Percentiles rank a stretch among this genome's conserved stretches.
Conservation (phyloP, 2,329 filamentous ascomycete species). For the Sporothrix variecibatus region DNA sequence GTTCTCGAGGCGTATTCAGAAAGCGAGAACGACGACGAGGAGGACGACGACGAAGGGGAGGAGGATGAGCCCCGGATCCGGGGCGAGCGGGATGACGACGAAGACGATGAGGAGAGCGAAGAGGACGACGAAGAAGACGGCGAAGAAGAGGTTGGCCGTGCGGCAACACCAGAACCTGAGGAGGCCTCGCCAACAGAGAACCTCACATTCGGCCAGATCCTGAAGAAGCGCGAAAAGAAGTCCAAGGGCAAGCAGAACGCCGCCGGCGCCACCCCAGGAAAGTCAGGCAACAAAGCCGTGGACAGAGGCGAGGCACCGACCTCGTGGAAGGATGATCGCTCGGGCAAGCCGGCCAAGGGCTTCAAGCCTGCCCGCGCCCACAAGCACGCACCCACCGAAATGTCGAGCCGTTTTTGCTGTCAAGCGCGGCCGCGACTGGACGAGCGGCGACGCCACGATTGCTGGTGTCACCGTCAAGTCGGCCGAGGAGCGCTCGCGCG, state of each 20-base stretch:
- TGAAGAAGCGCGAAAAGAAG: slow-evolving; percentile 24
- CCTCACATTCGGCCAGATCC: slow-evolving; percentile 29
- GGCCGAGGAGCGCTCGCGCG: slow-evolving; percentile 55
- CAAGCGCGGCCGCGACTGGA: slow-evolving; percentile 67
- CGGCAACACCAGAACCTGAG: slow-evolving; percentile 28
- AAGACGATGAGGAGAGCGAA: slow-evolving; percentile 43
- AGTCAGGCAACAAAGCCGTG: neutral
- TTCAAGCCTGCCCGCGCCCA: slow-evolving; percentile 48
- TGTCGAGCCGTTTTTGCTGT: slow-evolving; percentile 83
- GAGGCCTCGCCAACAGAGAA: slow-evolving; percentile 13
- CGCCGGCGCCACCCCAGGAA: neutral
- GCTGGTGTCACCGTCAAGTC: slow-evolving; percentile 54
- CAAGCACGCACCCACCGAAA: slow-evolving; percentile 87
- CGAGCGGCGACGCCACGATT: slow-evolving; percentile 29
- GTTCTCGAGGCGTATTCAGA: slow-evolving; percentile 28
- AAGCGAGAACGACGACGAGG: slow-evolving; percentile 28
- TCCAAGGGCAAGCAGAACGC: neutral
- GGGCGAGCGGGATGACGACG: slow-evolving; percentile 31
- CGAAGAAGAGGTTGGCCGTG: slow-evolving; percentile 2
- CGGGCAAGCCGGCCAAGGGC: slow-evolving; percentile 29
- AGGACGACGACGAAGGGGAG: neutral
- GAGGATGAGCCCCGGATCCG: slow-evolving; percentile 22
- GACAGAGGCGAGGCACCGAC: neutral
- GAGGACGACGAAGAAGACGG: slow-evolving; percentile 15
- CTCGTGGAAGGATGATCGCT: slow-evolving; percentile 41